Base-by-base conservation (phyloP, 2,329 filamentous ascomycete genomes). In the Curvularia eragrostidis region DNA sequence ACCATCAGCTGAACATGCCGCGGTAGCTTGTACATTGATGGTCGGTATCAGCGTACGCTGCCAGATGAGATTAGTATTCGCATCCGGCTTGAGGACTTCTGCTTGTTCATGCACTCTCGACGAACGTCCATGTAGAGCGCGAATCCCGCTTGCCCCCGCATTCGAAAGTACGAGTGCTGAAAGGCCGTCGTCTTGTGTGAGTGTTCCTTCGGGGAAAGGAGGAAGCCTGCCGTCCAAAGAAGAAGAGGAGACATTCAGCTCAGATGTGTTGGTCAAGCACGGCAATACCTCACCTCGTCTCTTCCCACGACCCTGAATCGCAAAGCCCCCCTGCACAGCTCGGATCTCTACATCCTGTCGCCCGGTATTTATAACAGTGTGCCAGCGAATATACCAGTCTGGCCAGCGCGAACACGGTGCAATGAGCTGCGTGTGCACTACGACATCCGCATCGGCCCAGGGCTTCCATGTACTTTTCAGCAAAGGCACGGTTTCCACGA, bases 21-120 rank as follows among this genome's bases (percentile, higher is more conserved):
- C 23, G 7, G n/a, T 21, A 1, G 54, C 51, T 2, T 66, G 53
- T 0, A 57, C 28, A 13, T 48, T 57, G 0, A 74, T 34, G 0
- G 63, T 71, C 0, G 73, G 73, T 6, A 75, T 74, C 12, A 75
- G 52, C 3, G 71, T 74, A 8, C 73, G 60, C 48, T 74, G 73
- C 71, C 70, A 74, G 8, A 75, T 69, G 3, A 75, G 43, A 49
- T 75, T 75, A 1, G 73, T 75, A 51, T 75, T 75, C 2, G 73
- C 71, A 51, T 75, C 73, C 19, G 73, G 73, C 47, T 75, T 75
- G 4, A 75, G 59, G 2, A 70, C 36, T 6, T 71, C 55, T 3
- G 52, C 28, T 2, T 18, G 19, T 9, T 36, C 7, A 49, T 10
- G 13, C 13, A 24, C 6, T 24, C 1, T 7, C 2, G 34, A 18